Evolutionary conservation across 306 rosid species (phyloP).

Genomic region (Cucurbita pepo): DNA sequence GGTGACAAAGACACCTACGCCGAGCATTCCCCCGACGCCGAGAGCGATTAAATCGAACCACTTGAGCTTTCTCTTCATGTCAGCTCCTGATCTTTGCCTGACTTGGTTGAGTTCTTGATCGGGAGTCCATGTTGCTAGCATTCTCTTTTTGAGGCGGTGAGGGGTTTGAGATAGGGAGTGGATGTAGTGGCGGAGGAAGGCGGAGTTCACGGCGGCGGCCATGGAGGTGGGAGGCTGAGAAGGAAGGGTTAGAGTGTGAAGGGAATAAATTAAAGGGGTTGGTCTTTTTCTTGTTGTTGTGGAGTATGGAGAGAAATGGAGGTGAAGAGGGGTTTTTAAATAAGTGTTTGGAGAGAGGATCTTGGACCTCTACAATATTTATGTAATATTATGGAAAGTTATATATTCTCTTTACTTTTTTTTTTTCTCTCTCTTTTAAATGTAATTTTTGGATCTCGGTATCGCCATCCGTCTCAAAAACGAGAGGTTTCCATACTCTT

Average conservation of each 20-base stretch:
- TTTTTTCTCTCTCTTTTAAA: background rate
- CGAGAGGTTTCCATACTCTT: no score
- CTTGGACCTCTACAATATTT: background rate
- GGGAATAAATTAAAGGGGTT: background rate
- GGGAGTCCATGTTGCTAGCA: slow-evolving; percentile 91
- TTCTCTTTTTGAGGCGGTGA: slow-evolving; percentile 59
- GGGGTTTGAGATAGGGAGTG: slow-evolving; percentile 71
- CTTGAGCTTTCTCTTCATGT: slow-evolving; percentile 71
- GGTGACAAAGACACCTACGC: slow-evolving; percentile 88
- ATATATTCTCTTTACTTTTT: background rate
- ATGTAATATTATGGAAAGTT: background rate
- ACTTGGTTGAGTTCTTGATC: slow-evolving; percentile 80
- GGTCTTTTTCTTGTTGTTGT: background rate
- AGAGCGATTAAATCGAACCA: slow-evolving; percentile 81
- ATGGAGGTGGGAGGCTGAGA: background rate
- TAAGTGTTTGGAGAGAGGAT: background rate
- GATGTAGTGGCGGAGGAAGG: slow-evolving; percentile 39
- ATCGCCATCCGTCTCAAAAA: no score
- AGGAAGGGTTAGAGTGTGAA: background rate
- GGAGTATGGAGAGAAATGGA: background rate
- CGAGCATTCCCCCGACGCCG: slow-evolving; percentile 96
- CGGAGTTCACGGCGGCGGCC: slow-evolving; percentile 14
- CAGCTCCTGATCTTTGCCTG: slow-evolving; percentile 79
- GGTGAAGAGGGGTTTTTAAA: background rate
- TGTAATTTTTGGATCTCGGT: no score